Evolutionary conservation across 1,284 basidiomycete genomes (phyloP).

Genomic region (Athelia sp.): DNA sequence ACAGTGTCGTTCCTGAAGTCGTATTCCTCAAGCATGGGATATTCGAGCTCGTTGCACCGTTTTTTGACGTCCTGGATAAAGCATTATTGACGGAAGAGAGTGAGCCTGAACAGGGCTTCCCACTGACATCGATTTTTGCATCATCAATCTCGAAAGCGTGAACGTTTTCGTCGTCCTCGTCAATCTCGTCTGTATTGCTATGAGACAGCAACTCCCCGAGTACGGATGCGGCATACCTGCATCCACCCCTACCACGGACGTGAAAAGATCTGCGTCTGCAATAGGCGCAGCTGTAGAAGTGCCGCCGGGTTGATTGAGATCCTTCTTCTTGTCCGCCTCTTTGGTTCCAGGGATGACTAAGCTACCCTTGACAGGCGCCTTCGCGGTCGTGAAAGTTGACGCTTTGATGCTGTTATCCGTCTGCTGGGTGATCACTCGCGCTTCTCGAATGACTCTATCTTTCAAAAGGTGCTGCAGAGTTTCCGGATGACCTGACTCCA

Average conservation of each 20-base stretch:
- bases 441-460: constrained; percentile 79
- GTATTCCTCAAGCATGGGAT: constrained; percentile 96
- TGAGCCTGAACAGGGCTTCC: constrained; percentile 4
- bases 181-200: constrained; percentile 73
- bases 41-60: constrained; percentile 90
- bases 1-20: constrained; percentile 95
- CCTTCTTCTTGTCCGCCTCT: constrained; percentile 62
- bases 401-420: constrained; percentile 68
- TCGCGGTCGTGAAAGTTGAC: constrained; percentile 79
- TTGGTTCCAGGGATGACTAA: constrained; percentile 85
- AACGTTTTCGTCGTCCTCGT: constrained; percentile 93
- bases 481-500: constrained; percentile 91
- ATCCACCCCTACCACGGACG: constrained; percentile 90
- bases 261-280: constrained; percentile 79
- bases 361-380: constrained; percentile 76
- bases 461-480: constrained; percentile 84
- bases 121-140: constrained; percentile 79
- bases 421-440: constrained; percentile 63
- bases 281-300: constrained; percentile 26
- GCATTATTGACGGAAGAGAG: constrained; percentile 4
- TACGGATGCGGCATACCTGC: constrained; percentile 50
- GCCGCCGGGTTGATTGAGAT: constrained; percentile 37
- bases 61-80: constrained; percentile 78
- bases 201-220: constrained; percentile 3
- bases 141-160: constrained; percentile 94